Percentiles rank a stretch among this genome's conserved stretches.
Conservation (phyloP, 2,329 filamentous ascomycete genomes). For the Penicillium sp. region DNA sequence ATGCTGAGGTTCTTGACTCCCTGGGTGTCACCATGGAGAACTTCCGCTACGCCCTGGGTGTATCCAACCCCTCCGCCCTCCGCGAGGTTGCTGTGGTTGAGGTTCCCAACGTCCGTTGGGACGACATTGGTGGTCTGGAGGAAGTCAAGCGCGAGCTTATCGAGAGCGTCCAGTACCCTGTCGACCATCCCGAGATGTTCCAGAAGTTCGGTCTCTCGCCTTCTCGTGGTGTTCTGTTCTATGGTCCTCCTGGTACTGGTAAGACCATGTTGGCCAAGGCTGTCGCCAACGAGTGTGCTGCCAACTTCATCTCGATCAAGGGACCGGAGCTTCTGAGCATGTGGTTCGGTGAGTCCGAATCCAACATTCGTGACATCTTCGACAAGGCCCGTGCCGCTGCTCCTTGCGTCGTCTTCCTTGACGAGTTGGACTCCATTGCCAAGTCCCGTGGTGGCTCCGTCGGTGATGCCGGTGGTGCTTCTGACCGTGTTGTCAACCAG, state of each 20-base stretch:
- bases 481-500: conserved; percentile 99
- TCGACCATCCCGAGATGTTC: conserved; percentile 99
- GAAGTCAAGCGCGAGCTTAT: conserved; percentile 99
- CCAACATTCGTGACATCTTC: conserved; percentile 99
- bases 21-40: conserved; percentile 99
- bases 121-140: conserved; percentile 98
- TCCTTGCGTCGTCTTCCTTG: conserved; percentile 97
- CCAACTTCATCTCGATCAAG: conserved; percentile 99
- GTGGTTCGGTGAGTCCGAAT: conserved; percentile 99
- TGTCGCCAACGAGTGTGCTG: conserved; percentile 97
- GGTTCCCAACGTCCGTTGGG: conserved; percentile 98
- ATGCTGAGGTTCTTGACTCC: conserved; percentile 96
- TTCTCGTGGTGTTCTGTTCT: conserved; percentile 97
- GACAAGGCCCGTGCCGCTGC: conserved; percentile 98
- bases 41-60: conserved; percentile 97
- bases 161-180: conserved; percentile 97
- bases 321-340: conserved; percentile 97
- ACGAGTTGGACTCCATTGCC: conserved; percentile 97
- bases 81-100: conserved; percentile 99
- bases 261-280: conserved; percentile 99
- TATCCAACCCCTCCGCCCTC: conserved; percentile 97
- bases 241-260: conserved; percentile 98
- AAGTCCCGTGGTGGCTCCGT: conserved; percentile 97
- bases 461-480: conserved; percentile 95
- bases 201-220: conserved; percentile 99